Evolutionary conservation across 257 asterid species (phyloP).

Genomic region (Prunella vulgaris): DNA sequence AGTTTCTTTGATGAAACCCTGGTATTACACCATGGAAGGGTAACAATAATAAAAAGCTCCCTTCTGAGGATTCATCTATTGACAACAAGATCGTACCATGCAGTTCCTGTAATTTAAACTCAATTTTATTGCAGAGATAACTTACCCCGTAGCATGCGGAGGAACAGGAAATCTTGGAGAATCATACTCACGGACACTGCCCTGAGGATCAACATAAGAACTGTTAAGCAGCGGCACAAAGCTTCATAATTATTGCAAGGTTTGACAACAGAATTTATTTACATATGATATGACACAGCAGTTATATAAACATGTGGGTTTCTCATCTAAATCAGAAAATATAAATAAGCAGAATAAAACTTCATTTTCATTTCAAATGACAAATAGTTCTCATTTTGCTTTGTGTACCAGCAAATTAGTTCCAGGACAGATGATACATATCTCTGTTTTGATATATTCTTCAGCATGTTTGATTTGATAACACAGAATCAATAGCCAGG

Average conservation of each 20-base stretch:
- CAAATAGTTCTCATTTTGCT: neutral
- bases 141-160: conserved; percentile 53
- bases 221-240: conserved; percentile 11
- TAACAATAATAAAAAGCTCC: neutral
- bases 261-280: neutral
- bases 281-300: neutral
- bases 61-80: neutral
- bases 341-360: neutral
- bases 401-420: neutral
- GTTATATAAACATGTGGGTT: neutral
- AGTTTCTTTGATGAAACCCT: neutral
- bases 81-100: neutral
- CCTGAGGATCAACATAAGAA: conserved; percentile 44
- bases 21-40: neutral
- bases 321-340: neutral
- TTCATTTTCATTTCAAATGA: neutral
- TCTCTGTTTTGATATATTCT: neutral
- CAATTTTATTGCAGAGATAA: neutral
- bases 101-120: neutral
- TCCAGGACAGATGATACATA: neutral
- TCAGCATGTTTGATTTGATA: neutral
- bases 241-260: neutral
- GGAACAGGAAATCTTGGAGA: conserved; percentile 48
- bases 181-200: conserved; percentile 47
- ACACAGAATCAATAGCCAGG: neutral